These are phyloP conservation scores for Calcarisporium arbuscula DNA, from an alignment of 2,329 filamentous ascomycete species.

Conservation along the genomic window DNA sequence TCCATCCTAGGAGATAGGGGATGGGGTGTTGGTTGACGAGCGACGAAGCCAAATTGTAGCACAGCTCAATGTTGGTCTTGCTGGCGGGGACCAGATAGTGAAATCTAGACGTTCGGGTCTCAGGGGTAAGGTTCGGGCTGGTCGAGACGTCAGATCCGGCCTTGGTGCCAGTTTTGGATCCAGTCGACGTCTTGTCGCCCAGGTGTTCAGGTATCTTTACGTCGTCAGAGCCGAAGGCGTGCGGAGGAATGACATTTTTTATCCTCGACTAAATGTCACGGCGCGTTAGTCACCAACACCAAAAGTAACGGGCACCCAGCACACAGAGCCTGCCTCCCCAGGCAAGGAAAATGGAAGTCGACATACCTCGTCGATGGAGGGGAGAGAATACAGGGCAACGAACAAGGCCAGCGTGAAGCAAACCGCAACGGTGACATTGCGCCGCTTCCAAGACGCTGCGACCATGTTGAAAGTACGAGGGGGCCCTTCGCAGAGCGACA, in stretches of 20 bases:
- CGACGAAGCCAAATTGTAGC: constrained; percentile 31
- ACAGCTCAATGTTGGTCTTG: constrained; percentile 27
- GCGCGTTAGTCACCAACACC: too few relatives aligned
- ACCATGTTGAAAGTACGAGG: constrained; percentile 4
- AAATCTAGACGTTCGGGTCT: constrained; percentile 24
- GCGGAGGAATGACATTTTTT: too few relatives aligned
- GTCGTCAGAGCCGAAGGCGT: too few relatives aligned
- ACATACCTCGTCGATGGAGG: constrained; percentile 11
- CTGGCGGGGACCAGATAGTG: constrained; percentile 34
- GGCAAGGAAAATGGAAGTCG: too few relatives aligned
- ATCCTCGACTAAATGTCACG: too few relatives aligned
- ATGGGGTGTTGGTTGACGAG: constrained; percentile 30
- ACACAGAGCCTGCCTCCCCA: too few relatives aligned
- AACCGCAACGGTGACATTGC: constrained; percentile 6
- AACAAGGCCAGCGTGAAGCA: constrained; percentile 4
- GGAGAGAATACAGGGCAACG: constrained; percentile 6
- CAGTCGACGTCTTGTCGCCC: too few relatives aligned
- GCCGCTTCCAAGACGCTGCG: constrained; percentile 4
- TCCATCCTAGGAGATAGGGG: constrained; percentile 32
- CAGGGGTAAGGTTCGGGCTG: neutral
- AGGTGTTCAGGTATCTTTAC: too few relatives aligned
- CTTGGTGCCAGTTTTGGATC: too few relatives aligned
- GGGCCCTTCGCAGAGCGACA: neutral
- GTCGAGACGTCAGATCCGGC: too few relatives aligned
- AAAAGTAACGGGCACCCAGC: too few relatives aligned